phyloP scores from a whole-genome alignment of 2,329 filamentous ascomycete species.

The Ciborinia camelliae region DNA sequence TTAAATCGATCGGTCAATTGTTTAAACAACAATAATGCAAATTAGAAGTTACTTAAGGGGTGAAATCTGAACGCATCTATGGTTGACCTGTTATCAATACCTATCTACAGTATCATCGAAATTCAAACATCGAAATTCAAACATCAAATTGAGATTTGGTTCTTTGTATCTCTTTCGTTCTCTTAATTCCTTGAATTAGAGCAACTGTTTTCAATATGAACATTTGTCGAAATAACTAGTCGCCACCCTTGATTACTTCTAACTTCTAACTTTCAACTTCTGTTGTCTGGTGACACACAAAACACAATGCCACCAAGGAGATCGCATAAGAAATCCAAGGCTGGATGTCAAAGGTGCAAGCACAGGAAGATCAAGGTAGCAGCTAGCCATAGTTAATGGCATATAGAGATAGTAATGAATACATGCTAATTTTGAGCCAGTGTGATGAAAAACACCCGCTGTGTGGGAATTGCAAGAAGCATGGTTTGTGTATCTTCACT shows the following conservation, averaged over 20 bases:
- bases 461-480: constrained; percentile 64
- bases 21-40: constrained; percentile 2
- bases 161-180: neutral
- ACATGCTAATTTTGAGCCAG: constrained; percentile 31
- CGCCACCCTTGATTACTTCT: neutral
- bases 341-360: constrained; percentile 65
- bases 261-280: neutral
- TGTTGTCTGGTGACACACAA: neutral
- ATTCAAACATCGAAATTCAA: neutral
- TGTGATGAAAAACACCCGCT: constrained; percentile 64
- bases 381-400: neutral
- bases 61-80: neutral
- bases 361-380: constrained; percentile 65
- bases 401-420: neutral
- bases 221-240: neutral
- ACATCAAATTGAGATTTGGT: no score
- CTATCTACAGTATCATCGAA: neutral
- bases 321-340: constrained; percentile 67
- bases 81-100: neutral
- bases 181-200: neutral
- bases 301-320: constrained; percentile 58
- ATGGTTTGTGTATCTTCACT: constrained; percentile 40
- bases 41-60: neutral
- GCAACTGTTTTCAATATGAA: neutral
- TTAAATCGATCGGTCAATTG: no score